Evolutionary conservation across 2,329 filamentous ascomycete species (phyloP), one percentile per base, ranked within the genome.

Genomic region (Zelopaecilomyces penicillatus): DNA sequence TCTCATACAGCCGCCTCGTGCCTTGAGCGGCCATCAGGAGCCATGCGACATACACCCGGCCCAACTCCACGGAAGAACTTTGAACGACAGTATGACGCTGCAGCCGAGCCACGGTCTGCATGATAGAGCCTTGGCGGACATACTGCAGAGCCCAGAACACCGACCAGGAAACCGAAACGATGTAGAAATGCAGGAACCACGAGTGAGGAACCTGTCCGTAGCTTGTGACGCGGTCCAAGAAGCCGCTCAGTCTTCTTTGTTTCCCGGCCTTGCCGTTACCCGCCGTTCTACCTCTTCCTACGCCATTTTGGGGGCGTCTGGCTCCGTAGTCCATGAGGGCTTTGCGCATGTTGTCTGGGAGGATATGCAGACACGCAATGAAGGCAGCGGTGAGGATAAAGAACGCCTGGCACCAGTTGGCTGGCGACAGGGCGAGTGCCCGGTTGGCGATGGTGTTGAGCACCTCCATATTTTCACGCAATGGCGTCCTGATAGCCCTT

Each of bases 161-260:
- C 0, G 87, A 90, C 47, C 78, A 81, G 2, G 69, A 59, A 4
- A 89, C 66, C 4, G 87, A 91, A 32, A 81, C 62, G 43, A 85
- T 59, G 62, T 98, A 97, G 67, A 95, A 97, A 55, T 93, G 85
- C 37, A 74, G 76, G 64, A 97, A 97, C 82, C 87, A 97, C 50
- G 76, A 76, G 66, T 97, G 93, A 26, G 91, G 89, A 32, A 96
- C 83, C 59, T 78, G 77, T 52, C 66, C 65, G 41, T 52, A 52
- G 36, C 57, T 48, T 26, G 57, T 53, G 30, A 68, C 36, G 42
- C 54, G 54, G 42, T 56, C 54, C 35, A 71, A 43, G 30, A 42
- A 33, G 3, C 26, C 39, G 26, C 39, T 27, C 37, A 31, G 35
- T 41, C 37, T 30, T 5, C 32, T 31, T 7, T 3, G 38, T 8